These are phyloP conservation scores for Chimonanthus salicifolius DNA, from an alignment of 164 flowering plant genomes.

Conservation along the genomic window DNA sequence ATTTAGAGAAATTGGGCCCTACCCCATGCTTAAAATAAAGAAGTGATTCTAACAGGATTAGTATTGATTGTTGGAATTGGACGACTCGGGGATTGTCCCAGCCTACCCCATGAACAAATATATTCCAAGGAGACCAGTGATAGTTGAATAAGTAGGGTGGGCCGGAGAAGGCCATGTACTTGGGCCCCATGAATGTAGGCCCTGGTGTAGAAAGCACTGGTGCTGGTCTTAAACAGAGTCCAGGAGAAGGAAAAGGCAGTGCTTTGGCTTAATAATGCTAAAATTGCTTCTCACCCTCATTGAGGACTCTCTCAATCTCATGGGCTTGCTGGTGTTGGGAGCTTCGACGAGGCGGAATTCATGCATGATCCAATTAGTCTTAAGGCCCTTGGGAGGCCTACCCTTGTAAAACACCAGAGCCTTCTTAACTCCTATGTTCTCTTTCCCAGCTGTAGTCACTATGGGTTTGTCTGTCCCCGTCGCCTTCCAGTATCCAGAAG, in stretches of 20 bases:
- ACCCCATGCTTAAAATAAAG: no score
- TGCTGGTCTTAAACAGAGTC: no score
- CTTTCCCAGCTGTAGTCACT: conserved; percentile 4
- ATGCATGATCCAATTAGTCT: conserved; percentile 60
- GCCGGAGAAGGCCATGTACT: no score
- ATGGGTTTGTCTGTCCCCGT: conserved; percentile 50
- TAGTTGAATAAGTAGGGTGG: no score
- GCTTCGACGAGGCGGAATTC: conserved; percentile 41
- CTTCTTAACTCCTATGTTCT: conserved; percentile 47
- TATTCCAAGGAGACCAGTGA: no score
- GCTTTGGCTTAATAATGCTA: not conserved
- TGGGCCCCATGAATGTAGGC: not conserved
- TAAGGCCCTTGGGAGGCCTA: conserved; percentile 46
- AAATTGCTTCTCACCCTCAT: conserved; percentile 25
- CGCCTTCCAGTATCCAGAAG: conserved; percentile 58
- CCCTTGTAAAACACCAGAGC: conserved; percentile 53
- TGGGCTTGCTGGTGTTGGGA: conserved; percentile 2
- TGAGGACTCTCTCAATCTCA: conserved; percentile 11
- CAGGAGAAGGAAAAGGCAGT: no score
- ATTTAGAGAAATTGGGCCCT: no score
- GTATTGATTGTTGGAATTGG: no score
- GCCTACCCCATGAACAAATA: no score
- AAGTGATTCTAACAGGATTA: no score
- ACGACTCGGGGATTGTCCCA: no score
- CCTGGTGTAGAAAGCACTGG: not conserved